phyloP scores from a whole-genome alignment of 306 rosid genomes.

The Vachellia collinsii region DNA sequence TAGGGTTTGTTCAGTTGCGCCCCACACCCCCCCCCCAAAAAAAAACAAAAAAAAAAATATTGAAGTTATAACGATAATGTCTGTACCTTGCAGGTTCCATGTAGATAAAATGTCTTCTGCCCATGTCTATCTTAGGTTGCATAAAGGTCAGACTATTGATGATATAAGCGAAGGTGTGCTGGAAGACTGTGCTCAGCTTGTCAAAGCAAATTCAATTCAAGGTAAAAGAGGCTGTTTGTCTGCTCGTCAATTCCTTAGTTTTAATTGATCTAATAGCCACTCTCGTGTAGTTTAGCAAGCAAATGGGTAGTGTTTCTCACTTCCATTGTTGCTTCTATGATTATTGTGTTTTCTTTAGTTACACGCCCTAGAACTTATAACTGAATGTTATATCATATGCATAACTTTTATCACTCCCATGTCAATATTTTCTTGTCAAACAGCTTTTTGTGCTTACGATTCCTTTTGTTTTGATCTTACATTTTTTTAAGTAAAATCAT shows the following conservation, averaged over 20 bases:
- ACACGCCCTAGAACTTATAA: not conserved
- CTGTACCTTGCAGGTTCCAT: slow-evolving; percentile 59
- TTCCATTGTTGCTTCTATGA: not conserved
- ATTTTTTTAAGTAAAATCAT: not conserved
- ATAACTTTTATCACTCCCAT: not conserved
- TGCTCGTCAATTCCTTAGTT: slow-evolving; percentile 9
- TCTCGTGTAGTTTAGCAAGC: not conserved
- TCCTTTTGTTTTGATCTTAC: not conserved
- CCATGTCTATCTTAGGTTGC: slow-evolving; percentile 76
- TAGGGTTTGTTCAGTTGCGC: not conserved
- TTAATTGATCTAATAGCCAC: not conserved
- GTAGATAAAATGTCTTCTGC: slow-evolving; percentile 88
- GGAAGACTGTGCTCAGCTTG: slow-evolving; percentile 82
- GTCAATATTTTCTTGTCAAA: not conserved
- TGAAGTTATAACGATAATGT: not conserved
- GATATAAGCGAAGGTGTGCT: slow-evolving; percentile 71
- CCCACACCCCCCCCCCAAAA: not conserved
- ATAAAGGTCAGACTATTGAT: slow-evolving; percentile 70
- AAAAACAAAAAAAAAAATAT: too few species aligned
- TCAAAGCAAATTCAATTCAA: slow-evolving; percentile 83
- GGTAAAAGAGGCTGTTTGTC: slow-evolving; percentile 40
- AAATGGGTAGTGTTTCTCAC: not conserved
- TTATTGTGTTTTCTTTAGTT: not conserved
- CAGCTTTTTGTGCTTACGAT: not conserved
- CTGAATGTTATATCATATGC: not conserved